Evolutionary conservation across 805 yeast genomes (phyloP), one percentile per base, ranked within the genome.

Genomic region (Metschnikowia lachancei): DNA sequence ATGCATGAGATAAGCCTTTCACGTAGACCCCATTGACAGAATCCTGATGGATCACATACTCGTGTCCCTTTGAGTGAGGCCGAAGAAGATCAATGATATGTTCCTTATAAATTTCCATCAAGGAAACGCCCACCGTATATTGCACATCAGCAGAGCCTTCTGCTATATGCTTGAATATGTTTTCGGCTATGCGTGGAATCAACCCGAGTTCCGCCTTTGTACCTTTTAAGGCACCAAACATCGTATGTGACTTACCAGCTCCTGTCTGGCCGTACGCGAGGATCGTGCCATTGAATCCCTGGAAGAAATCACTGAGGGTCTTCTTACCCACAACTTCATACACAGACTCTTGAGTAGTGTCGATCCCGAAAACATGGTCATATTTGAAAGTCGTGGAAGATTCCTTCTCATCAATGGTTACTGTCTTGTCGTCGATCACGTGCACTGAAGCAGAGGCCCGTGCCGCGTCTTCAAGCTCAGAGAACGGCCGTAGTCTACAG

Each of bases 31-130:
- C 92, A 43, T 81, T 75, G 14, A 50, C 55, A 45, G 78, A 76
- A 60, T 83, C 85, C 56, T 84, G 91, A 48, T 79, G 86, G 26
- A 86, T 80, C 16, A 77, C 59, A 51, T 77, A 69, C 55, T 75
- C 67, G 52, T 51, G 56, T 38, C 39, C 45, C 39, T 49, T 49
- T 14, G 43, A 42, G 18, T 56, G 51, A n/a, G 61, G 58, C 43
- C 57, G 72, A 29, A 91, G 67, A 45, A 90, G 69, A 62, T 91
- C 97, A 51, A 77, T 70, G 34, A 90, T 76, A 36, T 77, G 78
- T 52, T 91, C 97, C 74, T 85, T 78, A 63, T 87, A 85, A 11
- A 91, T 81, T 58, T 91, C 97, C 82, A 87, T 74, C 53, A 81
- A 83, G 12, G 88, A 81, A 1, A 87, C 83, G 4, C 81, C 78